Evolutionary conservation across 768 basidiomycete species (phyloP).

Genomic region (Leccinum aurantiacum): DNA sequence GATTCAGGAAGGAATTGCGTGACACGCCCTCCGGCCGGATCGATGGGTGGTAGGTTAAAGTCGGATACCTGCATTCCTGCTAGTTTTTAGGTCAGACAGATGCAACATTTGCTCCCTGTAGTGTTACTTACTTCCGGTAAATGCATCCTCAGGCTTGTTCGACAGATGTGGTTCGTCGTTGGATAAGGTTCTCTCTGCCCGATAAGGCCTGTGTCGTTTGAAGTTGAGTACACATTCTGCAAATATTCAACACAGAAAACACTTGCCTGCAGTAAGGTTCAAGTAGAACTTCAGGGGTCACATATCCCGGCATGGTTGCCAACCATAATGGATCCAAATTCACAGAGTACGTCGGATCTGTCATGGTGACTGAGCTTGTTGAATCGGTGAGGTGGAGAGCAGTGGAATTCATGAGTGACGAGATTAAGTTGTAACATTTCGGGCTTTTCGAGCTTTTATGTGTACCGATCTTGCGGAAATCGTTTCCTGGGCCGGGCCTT

Average conservation of each 20-base stretch:
- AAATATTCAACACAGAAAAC: not conserved
- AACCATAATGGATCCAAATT: not conserved
- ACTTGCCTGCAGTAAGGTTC: not conserved
- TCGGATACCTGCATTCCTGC: too few relatives aligned
- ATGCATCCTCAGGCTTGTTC: not conserved
- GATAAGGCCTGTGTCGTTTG: not conserved
- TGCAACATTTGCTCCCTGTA: not conserved
- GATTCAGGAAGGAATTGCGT: not conserved
- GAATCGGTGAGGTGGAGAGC: not conserved
- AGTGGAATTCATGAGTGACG: not conserved
- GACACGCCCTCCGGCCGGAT: slow-evolving; percentile 34
- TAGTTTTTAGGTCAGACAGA: not conserved
- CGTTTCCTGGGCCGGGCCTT: too few relatives aligned
- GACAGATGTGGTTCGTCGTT: not conserved
- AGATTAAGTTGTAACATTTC: rapidly evolving
- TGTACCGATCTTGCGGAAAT: not conserved
- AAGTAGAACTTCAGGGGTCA: not conserved
- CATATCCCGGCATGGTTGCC: not conserved
- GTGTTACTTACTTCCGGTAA: slow-evolving; percentile 3
- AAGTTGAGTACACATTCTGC: not conserved
- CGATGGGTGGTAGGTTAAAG: too few relatives aligned
- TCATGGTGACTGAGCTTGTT: not conserved
- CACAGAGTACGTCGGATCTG: too few relatives aligned
- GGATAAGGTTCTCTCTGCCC: not conserved
- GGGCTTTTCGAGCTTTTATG: not conserved